Evolutionary conservation across 768 basidiomycete species (phyloP).

Genomic region (Lactarius akahatsu): DNA sequence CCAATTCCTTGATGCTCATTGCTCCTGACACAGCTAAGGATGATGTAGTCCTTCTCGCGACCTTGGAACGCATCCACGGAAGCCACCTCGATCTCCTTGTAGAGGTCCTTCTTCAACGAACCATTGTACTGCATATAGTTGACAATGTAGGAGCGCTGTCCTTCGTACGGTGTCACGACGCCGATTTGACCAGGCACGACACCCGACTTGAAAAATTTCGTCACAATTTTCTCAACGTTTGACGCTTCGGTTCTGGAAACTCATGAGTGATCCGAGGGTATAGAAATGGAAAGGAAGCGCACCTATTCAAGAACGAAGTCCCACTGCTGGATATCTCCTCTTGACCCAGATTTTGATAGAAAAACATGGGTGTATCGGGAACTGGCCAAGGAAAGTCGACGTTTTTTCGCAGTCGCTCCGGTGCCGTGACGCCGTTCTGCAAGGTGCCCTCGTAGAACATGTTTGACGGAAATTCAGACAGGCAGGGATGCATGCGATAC

Average conservation of each 20-base stretch:
- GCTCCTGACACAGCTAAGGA: constrained; percentile 94
- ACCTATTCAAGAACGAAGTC: constrained; percentile 97
- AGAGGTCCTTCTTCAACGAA: constrained; percentile 97
- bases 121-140: constrained; percentile 99
- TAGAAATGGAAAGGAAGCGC: constrained; percentile 28
- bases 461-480: constrained; percentile 99
- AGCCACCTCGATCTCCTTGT: constrained; percentile 99
- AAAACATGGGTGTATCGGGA: constrained; percentile 98
- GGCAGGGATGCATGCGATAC: constrained; percentile 99
- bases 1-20: constrained; percentile 99
- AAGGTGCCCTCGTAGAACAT: constrained; percentile 99
- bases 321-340: constrained; percentile 99
- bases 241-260: constrained; percentile 86
- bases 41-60: constrained; percentile 99
- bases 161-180: constrained; percentile 98
- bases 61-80: constrained; percentile 99
- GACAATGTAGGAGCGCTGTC: constrained; percentile 96
- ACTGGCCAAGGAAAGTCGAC: constrained; percentile 99
- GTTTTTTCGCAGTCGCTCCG: constrained; percentile 94
- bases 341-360: constrained; percentile 98
- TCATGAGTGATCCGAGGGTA: constrained; percentile 11
- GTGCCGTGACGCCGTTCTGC: constrained; percentile 98
- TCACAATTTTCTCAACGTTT: constrained; percentile 99
- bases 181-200: constrained; percentile 95
- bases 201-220: constrained; percentile 99